Base-by-base conservation (phyloP, 2,329 filamentous ascomycete species). In the Ascochyta viciae-villosae region DNA sequence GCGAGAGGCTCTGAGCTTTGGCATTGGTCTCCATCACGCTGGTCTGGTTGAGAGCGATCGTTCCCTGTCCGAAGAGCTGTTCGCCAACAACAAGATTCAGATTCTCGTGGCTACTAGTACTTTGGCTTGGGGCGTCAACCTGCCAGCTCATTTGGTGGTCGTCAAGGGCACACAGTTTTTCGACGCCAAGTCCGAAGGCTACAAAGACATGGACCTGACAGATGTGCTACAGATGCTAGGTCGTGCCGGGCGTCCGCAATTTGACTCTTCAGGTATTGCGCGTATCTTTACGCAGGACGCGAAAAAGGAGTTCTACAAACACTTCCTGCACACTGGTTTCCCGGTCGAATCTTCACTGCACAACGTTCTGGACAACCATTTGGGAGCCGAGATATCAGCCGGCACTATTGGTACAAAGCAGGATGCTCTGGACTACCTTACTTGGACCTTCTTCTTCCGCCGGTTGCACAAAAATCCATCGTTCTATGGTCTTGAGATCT, bases 361-460 rank as follows among this genome's bases (percentile, higher is more conserved):
- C 77, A 96, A 96, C 19, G 95, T 98, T 0, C 82, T 99, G 7
- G 94, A 98, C 77, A 96, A 99, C 80, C 96, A 99, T 83, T 83
- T 99, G 74, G 89, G 92, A 60, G 95, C 95, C 56, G 95, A 99
- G 78, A 88, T 98, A 6, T 96, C 93, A 0, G 92, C 95, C 0
- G 93, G 91, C 64, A 99, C 95, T 0, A 91, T 99, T 46, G 82
- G 89, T 29, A 96, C 92, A 8, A 97, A 97, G 76, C 95, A 99
- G 77, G 95, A 99, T 77, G 95, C 95, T 0, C 84, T 99, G 4
- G 96, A 99, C 76, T 99, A 99, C 72, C 80, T 99, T 49, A 99
- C 95, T 0, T 99, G 96, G 95, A 99, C 96, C 0, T 99, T 99
- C 81, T 99, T 99, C 85, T 99, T 99, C 84, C 87, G 96, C 3